A percentile compares a stretch with the other conserved stretches of the same genome.
These are phyloP conservation scores for Choiromyces venosus DNA, from an alignment of 495 filamentous ascomycete species.

Conservation along the genomic window DNA sequence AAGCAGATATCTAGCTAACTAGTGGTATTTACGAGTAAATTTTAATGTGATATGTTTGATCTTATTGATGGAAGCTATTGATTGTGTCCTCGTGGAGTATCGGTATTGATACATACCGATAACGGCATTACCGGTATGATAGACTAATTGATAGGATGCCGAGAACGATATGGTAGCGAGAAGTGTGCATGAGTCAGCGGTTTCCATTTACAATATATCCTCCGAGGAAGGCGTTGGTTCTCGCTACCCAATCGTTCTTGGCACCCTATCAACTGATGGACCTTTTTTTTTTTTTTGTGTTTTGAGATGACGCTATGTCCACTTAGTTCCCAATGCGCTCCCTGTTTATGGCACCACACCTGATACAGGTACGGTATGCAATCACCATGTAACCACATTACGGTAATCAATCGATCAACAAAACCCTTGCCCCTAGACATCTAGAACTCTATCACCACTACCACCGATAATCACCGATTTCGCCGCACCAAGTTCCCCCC, in stretches of 20 bases:
- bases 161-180: too few species aligned
- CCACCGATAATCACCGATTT: background rate
- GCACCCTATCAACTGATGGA: too few species aligned
- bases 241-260: too few species aligned
- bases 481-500: background rate
- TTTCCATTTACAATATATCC: too few species aligned
- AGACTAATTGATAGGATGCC: too few species aligned
- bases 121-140: too few species aligned
- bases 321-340: background rate
- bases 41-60: background rate
- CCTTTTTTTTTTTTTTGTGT: too few species aligned
- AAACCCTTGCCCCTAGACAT: background rate
- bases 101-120: background rate
- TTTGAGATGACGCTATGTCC: background rate
- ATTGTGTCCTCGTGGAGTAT: background rate
- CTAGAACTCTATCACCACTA: background rate
- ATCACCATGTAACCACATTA: background rate
- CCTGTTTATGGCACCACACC: background rate
- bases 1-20: background rate
- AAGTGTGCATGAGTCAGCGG: too few species aligned
- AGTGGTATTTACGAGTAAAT: background rate
- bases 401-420: background rate
- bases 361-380: too few species aligned
- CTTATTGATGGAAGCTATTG: background rate
- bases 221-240: too few species aligned